Evolutionary conservation across 2,329 filamentous ascomycete genomes (phyloP).

Genomic region (Penicillium sp.): DNA sequence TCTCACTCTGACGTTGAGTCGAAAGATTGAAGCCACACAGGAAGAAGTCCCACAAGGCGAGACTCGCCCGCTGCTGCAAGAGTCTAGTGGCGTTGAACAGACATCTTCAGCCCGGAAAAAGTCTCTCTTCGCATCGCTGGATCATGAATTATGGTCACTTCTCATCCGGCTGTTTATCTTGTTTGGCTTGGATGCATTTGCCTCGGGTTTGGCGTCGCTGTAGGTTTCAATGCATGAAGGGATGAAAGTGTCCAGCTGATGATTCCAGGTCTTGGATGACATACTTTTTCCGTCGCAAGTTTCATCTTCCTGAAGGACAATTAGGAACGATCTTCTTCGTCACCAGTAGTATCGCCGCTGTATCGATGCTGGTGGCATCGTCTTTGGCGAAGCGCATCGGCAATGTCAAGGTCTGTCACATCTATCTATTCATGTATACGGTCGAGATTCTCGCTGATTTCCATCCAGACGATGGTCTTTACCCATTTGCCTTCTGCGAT

Average conservation of each 20-base stretch:
- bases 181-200: constrained; percentile 63
- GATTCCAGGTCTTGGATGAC: constrained; percentile 45
- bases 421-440: too few species aligned
- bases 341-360: constrained; percentile 40
- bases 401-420: constrained; percentile 43
- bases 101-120: constrained; percentile 16
- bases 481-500: constrained; percentile 65
- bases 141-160: constrained; percentile 39
- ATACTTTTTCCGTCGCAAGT: constrained; percentile 54
- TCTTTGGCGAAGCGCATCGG: constrained; percentile 61
- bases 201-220: constrained; percentile 62
- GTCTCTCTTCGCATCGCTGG: constrained; percentile 53
- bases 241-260: constrained; percentile 18
- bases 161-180: constrained; percentile 55
- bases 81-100: constrained; percentile 1
- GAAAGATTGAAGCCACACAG: constrained; percentile 42
- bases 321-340: constrained; percentile 52
- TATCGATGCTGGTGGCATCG: constrained; percentile 48
- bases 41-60: constrained; percentile 28
- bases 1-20: constrained; percentile 48
- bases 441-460: neutral
- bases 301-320: constrained; percentile 47
- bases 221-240: constrained; percentile 39
- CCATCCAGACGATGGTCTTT: constrained; percentile 62
- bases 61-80: constrained; percentile 33